A percentile compares a stretch with the other conserved stretches of the same genome.
Conservation (phyloP, 805 yeast species). For the Starmerella sp. region DNA sequence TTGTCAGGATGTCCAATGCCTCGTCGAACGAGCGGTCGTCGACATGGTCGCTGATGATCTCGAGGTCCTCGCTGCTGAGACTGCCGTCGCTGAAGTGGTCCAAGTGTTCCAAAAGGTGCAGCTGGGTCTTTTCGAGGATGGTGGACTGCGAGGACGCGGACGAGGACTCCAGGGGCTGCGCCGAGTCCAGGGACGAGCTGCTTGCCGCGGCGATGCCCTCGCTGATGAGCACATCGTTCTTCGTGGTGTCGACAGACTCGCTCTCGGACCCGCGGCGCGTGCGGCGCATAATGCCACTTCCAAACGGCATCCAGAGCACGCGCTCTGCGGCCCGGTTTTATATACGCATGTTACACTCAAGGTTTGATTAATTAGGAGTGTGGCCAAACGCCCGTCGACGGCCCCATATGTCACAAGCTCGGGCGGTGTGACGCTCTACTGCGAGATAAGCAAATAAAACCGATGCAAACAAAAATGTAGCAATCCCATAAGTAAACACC, state of each 20-base stretch:
- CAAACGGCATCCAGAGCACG: neutral
- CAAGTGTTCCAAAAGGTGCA: neutral
- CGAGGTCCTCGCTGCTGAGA: conserved; percentile 9
- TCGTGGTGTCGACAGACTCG: too few relatives aligned
- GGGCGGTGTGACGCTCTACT: too few relatives aligned
- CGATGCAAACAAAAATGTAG: too few relatives aligned
- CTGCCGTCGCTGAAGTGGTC: conserved; percentile 1
- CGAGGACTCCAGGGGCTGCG: too few relatives aligned
- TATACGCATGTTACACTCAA: too few relatives aligned
- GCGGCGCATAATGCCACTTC: neutral
- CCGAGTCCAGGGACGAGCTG: neutral
- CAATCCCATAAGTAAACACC: too few relatives aligned
- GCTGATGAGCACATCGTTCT: neutral
- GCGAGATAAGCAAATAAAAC: too few relatives aligned
- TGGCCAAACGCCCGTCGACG: too few relatives aligned
- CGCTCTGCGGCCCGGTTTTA: neutral
- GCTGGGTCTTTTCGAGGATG: neutral
- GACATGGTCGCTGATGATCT: conserved; percentile 5
- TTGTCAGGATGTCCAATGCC: conserved; percentile 33
- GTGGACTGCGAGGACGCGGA: neutral
- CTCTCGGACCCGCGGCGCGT: too few relatives aligned
- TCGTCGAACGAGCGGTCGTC: conserved; percentile 30
- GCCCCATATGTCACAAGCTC: too few relatives aligned
- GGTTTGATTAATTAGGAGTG: too few relatives aligned
- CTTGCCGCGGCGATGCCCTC: neutral